A percentile compares a stretch with the other conserved stretches of the same genome.
Evolutionary conservation across 495 filamentous ascomycete species (phyloP).

Genomic region (Annulohypoxylon bovei): DNA sequence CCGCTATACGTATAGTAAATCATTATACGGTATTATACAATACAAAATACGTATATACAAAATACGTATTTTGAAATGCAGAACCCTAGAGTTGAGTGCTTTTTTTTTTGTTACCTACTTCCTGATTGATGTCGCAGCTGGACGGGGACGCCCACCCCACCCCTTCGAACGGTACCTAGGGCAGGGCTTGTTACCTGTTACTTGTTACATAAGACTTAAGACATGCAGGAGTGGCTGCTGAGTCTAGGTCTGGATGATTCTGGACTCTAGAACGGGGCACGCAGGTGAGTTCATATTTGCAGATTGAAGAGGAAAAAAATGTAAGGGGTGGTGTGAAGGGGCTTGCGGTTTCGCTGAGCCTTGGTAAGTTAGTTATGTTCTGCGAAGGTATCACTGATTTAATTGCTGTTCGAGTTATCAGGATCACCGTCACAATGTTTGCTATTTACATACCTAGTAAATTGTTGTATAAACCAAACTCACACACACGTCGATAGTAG

Average conservation of each 20-base stretch:
- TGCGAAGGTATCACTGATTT: background rate
- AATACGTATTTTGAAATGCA: too few relatives aligned
- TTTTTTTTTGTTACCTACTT: background rate
- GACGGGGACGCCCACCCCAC: background rate
- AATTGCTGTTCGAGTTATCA: background rate
- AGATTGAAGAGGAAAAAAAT: background rate
- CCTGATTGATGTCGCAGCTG: background rate
- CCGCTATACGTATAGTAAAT: too few relatives aligned
- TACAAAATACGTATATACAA: too few relatives aligned
- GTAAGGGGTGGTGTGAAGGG: background rate
- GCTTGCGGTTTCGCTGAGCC: background rate
- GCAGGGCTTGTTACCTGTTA: background rate
- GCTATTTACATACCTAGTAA: too few relatives aligned
- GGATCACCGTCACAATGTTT: background rate
- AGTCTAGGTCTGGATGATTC: background rate
- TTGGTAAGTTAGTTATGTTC: background rate
- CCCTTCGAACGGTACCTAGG: background rate
- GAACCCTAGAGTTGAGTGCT: too few relatives aligned
- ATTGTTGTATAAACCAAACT: too few relatives aligned
- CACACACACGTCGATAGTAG: too few relatives aligned
- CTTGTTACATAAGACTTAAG: background rate
- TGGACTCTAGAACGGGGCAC: too few relatives aligned
- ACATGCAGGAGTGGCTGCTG: background rate
- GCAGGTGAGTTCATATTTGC: too few relatives aligned
- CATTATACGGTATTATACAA: too few relatives aligned